These are phyloP conservation scores for Borovskyia barvae DNA, from an alignment of 208 protist species.

Conservation along the genomic window DNA sequence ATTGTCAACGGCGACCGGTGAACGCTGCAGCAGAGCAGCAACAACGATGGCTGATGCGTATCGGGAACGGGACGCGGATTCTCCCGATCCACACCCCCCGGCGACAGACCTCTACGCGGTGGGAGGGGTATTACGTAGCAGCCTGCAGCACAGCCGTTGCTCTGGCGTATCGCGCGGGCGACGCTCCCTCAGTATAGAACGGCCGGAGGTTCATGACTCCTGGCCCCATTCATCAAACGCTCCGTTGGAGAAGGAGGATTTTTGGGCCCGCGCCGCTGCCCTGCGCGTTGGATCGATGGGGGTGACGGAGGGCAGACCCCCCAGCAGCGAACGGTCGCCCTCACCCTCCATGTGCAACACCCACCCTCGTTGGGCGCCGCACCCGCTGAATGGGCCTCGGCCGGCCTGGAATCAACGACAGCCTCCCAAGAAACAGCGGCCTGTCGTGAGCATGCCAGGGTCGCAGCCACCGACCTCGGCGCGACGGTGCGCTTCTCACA, in stretches of 20 bases:
- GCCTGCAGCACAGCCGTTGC: slow-evolving; percentile 36
- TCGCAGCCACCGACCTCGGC: slow-evolving; percentile 11
- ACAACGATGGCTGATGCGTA: too few relatives aligned
- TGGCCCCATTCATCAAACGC: background rate
- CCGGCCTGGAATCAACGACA: slow-evolving; percentile 70
- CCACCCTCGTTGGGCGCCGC: slow-evolving; percentile 32
- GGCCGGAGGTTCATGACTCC: background rate
- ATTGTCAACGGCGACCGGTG: too few relatives aligned
- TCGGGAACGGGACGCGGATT: slow-evolving; percentile 7
- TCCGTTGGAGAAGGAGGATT: slow-evolving; percentile 4
- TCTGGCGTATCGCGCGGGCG: slow-evolving; percentile 31
- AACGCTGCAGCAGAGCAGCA: too few relatives aligned
- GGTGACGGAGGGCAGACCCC: background rate
- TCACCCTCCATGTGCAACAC: background rate
- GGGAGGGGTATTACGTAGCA: slow-evolving; percentile 26
- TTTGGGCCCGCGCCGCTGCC: slow-evolving; percentile 1
- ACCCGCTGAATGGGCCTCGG: slow-evolving; percentile 16
- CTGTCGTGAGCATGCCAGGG: slow-evolving; percentile 47
- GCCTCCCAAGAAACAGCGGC: slow-evolving; percentile 42
- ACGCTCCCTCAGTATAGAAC: slow-evolving; percentile 20
- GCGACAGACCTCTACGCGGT: slow-evolving; percentile 25
- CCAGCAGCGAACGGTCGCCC: slow-evolving; percentile 1
- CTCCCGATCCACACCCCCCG: slow-evolving; percentile 31
- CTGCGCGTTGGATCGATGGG: background rate
- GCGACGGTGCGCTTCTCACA: slow-evolving; percentile 10